Base-by-base conservation (phyloP, 2,329 filamentous ascomycete species). In the Pyrenophora graminea region DNA sequence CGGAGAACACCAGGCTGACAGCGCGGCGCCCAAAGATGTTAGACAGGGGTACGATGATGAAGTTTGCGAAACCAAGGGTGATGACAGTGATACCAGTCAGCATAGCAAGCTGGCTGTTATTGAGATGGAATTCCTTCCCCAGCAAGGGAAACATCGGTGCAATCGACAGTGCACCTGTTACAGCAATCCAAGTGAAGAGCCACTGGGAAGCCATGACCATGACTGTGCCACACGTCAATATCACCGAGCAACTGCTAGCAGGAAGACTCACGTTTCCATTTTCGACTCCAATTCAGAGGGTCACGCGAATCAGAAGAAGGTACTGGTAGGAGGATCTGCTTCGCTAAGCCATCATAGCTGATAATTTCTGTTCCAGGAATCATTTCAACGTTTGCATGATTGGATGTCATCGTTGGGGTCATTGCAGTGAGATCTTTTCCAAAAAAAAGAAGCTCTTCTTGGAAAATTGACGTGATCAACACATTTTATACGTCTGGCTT, bases 21-120 rank as follows among this genome's bases (percentile, higher is more conserved):
- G 73, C 66, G 18, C 76, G 68, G 9, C 76, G 70, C 17, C 76
- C 76, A 43, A 74, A 78, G 43, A 77, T 77, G 52, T 77, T 77
- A 45, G 71, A 73, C 4, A 76, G 55, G 4, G 76, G 76, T 12
- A 78, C 74, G 37, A 77, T 74, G 50, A 79, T 58, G 52, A 79
- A 73, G 45, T 78, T 78, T 17, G 74, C 72, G 47, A 74, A 76
- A 1, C 76, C 77, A 1, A 77, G 69, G 1, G 74, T 75, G 39
- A 79, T 73, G 32, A 79, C 74, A 36, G 74, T 77, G 23, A 76
- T 67, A 0, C 76, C 76, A 2, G 74, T 76, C 6, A 77, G 65
- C 13, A 78, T 62, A 5, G 67, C 71, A 1, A 77, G 60, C 45
- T 77, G 74, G 15, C 69, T 72, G 49, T 75, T 69, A 51, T 70